These are phyloP conservation scores for Anacardium occidentale DNA, from an alignment of 345 rosid species.

Conservation along the genomic window DNA sequence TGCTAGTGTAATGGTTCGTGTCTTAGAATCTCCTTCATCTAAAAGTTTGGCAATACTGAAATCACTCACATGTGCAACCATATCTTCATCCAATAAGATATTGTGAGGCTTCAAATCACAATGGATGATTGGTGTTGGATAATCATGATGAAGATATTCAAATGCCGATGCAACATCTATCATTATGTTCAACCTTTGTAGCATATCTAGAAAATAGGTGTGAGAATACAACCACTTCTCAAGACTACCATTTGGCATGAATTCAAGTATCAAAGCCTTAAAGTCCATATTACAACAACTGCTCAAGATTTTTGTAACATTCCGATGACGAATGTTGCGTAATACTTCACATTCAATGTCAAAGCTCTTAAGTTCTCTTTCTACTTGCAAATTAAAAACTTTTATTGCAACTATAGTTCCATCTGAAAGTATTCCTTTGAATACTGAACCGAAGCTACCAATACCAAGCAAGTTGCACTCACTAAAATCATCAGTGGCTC, in stretches of 20 bases:
- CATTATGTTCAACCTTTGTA: not conserved
- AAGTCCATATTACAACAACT: not conserved
- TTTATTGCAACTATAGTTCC: slow-evolving; percentile 4
- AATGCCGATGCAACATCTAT: not conserved
- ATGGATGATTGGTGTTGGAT: not conserved
- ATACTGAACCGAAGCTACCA: slow-evolving; percentile 22
- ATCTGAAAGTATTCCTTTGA: slow-evolving; percentile 7
- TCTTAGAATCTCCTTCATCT: too few relatives aligned
- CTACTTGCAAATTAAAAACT: slow-evolving; percentile 4
- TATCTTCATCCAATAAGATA: not conserved
- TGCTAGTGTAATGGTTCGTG: too few relatives aligned
- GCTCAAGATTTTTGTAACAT: slow-evolving; percentile 5
- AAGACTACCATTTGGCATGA: not conserved
- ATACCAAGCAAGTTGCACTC: not conserved
- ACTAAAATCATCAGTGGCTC: not conserved
- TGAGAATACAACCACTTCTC: not conserved
- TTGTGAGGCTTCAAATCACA: slow-evolving; percentile 15
- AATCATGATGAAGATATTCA: slow-evolving; percentile 4
- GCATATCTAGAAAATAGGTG: not conserved
- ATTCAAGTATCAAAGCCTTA: not conserved
- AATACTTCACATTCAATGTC: slow-evolving; percentile 15
- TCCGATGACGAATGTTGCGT: not conserved
- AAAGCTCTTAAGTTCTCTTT: slow-evolving; percentile 13
- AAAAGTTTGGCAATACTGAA: not conserved
- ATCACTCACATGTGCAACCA: not conserved